These are phyloP conservation scores for Naganishia antarctica DNA, from an alignment of 768 basidiomycete species.

Conservation along the genomic window DNA sequence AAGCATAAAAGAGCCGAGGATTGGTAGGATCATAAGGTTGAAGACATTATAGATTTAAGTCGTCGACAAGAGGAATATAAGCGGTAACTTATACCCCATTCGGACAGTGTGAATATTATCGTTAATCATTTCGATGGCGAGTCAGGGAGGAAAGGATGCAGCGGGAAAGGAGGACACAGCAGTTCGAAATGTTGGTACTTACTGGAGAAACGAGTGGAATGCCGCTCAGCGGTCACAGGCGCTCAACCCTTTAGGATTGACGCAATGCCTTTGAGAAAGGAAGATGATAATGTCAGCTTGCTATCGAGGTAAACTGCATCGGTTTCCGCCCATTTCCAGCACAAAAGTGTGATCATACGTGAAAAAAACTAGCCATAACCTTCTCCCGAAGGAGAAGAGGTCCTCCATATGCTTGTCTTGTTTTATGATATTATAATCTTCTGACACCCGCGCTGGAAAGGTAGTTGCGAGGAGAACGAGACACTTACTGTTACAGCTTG, in stretches of 20 bases:
- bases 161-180: background rate
- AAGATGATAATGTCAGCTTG: background rate
- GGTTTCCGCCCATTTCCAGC: background rate
- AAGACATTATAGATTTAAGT: conserved; percentile 29
- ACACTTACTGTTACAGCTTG: conserved; percentile 15
- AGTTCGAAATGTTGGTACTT: background rate
- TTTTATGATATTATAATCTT: conserved; percentile 25
- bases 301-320: background rate
- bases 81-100: conserved; percentile 2
- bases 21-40: conserved; percentile 23
- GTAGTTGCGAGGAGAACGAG: background rate
- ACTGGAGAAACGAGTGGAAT: conserved; percentile 13
- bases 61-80: conserved; percentile 18
- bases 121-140: conserved; percentile 20
- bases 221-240: conserved; percentile 5
- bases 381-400: conserved; percentile 1
- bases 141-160: background rate
- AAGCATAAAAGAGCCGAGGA: background rate
- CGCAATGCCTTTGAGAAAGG: background rate
- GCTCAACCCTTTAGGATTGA: background rate
- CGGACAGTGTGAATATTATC: conserved; percentile 23
- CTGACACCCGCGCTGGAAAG: background rate
- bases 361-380: conserved; percentile 26
- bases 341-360: conserved; percentile 20
- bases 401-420: conserved; percentile 31